Evolutionary conservation across 805 yeast species (phyloP), one percentile per base, ranked within the genome.

Genomic region (Yarrowia sp.): DNA sequence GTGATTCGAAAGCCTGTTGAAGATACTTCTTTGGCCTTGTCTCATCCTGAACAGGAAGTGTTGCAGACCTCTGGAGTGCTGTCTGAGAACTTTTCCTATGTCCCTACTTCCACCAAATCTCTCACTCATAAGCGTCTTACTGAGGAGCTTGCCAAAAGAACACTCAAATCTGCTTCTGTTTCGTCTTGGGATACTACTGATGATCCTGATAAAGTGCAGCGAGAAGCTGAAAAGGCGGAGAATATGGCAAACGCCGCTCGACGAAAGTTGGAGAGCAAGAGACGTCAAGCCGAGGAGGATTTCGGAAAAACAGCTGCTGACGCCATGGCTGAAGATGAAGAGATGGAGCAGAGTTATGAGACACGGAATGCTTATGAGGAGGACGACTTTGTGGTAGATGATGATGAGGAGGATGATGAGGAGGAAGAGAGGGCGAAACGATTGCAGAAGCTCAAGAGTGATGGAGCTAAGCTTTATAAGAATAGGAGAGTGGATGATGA

Each of bases 41-140:
- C 91, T 36, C 89, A 88, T 71, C 88, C 87, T 65, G 84, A 83
- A 47, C 86, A 86, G 65, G 92, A 88, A 71, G 79, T 90, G 51
- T 82, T 91, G 71, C 87, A 86, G 71, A 82, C 89, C 18, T 86
- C 89, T 60, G 81, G 87, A n/a, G 76, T 84, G 22, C 78, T 95
- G 65, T 81, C 79, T 53, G 86, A 88, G 70, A 75, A 85, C 1
- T 82, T 90, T 71, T 88, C 87, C 74, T 84, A 95, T 65, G 84
- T 92, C 61, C 99, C 99, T 15, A 86, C 97, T 0, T 91, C 98
- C 0, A 90, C 96, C n/a, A 82, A 84, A 50, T 90, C 98, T 1
- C 83, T 84, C 62, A 88, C 96, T 3, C 98, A 93, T 75, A 82
- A 84, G 70, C 84, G 86, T 72, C 81, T 95, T 68, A 90, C 97